Percentiles rank a stretch among this genome's conserved stretches.
These are phyloP conservation scores for Pinus tabuliformis DNA, from an alignment of 75 land plant genomes.

Conservation along the genomic window DNA sequence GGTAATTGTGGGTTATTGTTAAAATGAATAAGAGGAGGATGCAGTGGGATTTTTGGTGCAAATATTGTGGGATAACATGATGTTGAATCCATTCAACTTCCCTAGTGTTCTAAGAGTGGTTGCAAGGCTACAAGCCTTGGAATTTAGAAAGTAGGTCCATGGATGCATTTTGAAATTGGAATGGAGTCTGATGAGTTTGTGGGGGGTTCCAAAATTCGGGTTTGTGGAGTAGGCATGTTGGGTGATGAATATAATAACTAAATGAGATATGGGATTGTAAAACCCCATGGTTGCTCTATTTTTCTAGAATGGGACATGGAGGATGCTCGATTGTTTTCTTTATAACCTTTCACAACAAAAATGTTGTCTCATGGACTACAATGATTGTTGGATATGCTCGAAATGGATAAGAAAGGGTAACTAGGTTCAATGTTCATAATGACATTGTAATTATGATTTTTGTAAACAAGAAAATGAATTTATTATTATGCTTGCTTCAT, in stretches of 20 bases:
- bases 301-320: too few relatives aligned
- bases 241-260: conserved; percentile 13
- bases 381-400: too few relatives aligned
- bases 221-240: conserved; percentile 8
- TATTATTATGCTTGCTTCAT: too few relatives aligned
- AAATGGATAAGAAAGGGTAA: too few relatives aligned
- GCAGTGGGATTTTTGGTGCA: conserved; percentile 5
- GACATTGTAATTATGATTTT: too few relatives aligned
- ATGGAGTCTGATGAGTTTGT: conserved; percentile 7
- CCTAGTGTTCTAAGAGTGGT: conserved; percentile 7
- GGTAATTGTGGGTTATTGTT: conserved; percentile 12
- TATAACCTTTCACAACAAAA: too few relatives aligned
- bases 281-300: too few relatives aligned
- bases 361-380: too few relatives aligned
- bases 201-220: conserved; percentile 10
- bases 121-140: conserved; percentile 8
- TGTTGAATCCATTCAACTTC: conserved; percentile 3
- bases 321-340: too few relatives aligned
- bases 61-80: not conserved
- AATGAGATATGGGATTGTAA: not conserved
- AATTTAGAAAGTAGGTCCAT: conserved; percentile 10
- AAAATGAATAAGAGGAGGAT: not conserved
- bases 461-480: too few relatives aligned
- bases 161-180: not conserved
- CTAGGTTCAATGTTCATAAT: too few relatives aligned